Percentiles rank a stretch among this genome's conserved stretches.
phyloP scores from a whole-genome alignment of 768 basidiomycete species.

The Auricularia heimuer region DNA sequence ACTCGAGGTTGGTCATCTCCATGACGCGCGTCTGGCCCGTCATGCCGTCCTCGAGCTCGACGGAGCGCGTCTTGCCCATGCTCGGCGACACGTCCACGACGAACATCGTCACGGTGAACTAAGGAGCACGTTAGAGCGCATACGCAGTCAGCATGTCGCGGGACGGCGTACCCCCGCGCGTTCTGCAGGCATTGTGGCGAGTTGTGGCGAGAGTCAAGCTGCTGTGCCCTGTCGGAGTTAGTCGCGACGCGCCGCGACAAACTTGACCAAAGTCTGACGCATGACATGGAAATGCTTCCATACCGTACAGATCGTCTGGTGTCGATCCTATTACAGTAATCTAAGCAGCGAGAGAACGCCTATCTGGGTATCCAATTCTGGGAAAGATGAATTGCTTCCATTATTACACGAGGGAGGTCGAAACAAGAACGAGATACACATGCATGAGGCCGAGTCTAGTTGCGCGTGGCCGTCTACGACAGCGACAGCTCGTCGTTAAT shows the following conservation, averaged over 20 bases:
- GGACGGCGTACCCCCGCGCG: no score
- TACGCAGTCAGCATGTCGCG: no score
- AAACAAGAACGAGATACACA: not conserved
- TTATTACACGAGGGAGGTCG: not conserved
- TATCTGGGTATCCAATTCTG: no score
- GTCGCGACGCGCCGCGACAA: no score
- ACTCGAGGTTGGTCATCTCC: constrained; percentile 70
- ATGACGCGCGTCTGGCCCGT: constrained; percentile 39
- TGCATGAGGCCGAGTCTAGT: not conserved
- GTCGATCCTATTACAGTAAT: no score
- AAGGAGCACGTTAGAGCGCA: not conserved
- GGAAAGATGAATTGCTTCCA: not conserved
- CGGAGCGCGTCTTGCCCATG: constrained; percentile 58
- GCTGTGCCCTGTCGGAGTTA: no score
- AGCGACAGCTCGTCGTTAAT: constrained; percentile 48
- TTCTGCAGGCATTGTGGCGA: no score
- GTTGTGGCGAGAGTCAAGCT: no score
- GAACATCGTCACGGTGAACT: constrained; percentile 86
- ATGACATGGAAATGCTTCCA: no score
- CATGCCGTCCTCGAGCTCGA: constrained; percentile 45
- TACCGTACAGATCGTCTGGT: no score
- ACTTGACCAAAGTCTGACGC: no score
- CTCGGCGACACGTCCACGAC: constrained; percentile 80
- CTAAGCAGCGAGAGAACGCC: no score
- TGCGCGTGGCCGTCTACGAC: constrained; percentile 9